phyloP scores from a whole-genome alignment of 805 yeast species.

The Ogataea kodamae region DNA sequence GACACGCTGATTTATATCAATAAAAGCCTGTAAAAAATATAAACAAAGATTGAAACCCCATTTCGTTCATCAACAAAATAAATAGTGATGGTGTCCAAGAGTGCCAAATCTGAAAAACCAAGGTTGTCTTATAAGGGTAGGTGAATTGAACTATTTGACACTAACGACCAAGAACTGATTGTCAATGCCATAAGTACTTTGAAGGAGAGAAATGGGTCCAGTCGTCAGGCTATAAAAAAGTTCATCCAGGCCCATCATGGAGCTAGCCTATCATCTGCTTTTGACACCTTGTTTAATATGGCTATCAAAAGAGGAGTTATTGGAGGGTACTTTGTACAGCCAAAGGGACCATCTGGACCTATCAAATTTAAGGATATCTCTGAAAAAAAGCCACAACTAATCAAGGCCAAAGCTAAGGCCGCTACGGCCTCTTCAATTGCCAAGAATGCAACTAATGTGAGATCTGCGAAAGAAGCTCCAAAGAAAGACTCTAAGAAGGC shows the following conservation, averaged over 20 bases:
- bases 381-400: constrained; percentile 29
- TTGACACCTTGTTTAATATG: constrained; percentile 70
- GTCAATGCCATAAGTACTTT: constrained; percentile 64
- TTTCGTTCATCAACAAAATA: constrained; percentile 2
- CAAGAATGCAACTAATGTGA: constrained; percentile 24
- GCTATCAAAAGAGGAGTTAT: constrained; percentile 81
- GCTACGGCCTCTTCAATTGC: constrained; percentile 13
- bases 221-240: constrained; percentile 87
- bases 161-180: constrained; percentile 49
- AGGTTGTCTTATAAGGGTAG: constrained; percentile 36
- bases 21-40: constrained; percentile 9
- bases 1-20: constrained; percentile 6
- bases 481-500: constrained; percentile 19
- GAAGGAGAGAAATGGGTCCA: constrained; percentile 78
- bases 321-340: constrained; percentile 73
- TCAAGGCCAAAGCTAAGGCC: constrained; percentile 13
- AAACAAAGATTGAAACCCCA: constrained; percentile 12
- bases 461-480: constrained; percentile 28
- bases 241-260: constrained; percentile 64
- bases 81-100: constrained; percentile 29
- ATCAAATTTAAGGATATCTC: constrained; percentile 54
- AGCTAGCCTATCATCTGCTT: constrained; percentile 50
- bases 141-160: no score
- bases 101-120: constrained; percentile 43
- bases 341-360: constrained; percentile 89